phyloP scores from a whole-genome alignment of 768 basidiomycete genomes.

The Russula dissimulans region DNA sequence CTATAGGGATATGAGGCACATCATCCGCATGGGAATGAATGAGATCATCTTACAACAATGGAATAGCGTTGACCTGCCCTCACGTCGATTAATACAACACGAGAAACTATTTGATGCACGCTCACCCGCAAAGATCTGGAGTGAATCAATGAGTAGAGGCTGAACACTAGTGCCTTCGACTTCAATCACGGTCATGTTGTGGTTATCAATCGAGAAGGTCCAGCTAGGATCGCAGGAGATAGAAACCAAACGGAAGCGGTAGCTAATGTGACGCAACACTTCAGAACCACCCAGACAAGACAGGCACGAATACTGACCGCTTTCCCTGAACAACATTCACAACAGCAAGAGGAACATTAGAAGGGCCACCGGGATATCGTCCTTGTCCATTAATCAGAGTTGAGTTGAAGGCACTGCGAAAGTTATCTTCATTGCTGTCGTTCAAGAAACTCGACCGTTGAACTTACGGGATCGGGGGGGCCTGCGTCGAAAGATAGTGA shows the following conservation, averaged over 20 bases:
- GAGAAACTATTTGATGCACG: neutral
- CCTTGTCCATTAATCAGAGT: slow-evolving; percentile 43
- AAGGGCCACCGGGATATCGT: slow-evolving; percentile 26
- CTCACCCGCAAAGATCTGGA: slow-evolving; percentile 35
- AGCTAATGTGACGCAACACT: neutral
- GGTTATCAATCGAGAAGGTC: slow-evolving; percentile 32
- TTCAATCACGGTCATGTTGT: slow-evolving; percentile 35
- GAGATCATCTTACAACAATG: slow-evolving; percentile 19
- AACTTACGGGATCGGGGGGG: neutral
- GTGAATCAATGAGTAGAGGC: slow-evolving; percentile 31
- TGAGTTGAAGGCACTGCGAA: slow-evolving; percentile 23
- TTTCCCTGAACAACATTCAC: slow-evolving; percentile 2
- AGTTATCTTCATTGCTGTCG: neutral
- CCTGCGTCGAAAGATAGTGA: slow-evolving; percentile 13
- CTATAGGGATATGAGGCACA: slow-evolving; percentile 1
- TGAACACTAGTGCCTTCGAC: slow-evolving; percentile 29
- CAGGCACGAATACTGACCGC: slow-evolving; percentile 4
- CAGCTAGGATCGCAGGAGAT: slow-evolving; percentile 29
- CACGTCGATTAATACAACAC: neutral
- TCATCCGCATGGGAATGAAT: neutral
- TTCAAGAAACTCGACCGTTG: too few relatives aligned
- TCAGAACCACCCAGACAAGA: neutral
- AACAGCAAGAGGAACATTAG: neutral
- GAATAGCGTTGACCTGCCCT: slow-evolving; percentile 23
- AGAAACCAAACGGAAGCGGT: slow-evolving; percentile 19